Conservation (phyloP, 1,284 basidiomycete species). For the Rhodotorula sp. region DNA sequence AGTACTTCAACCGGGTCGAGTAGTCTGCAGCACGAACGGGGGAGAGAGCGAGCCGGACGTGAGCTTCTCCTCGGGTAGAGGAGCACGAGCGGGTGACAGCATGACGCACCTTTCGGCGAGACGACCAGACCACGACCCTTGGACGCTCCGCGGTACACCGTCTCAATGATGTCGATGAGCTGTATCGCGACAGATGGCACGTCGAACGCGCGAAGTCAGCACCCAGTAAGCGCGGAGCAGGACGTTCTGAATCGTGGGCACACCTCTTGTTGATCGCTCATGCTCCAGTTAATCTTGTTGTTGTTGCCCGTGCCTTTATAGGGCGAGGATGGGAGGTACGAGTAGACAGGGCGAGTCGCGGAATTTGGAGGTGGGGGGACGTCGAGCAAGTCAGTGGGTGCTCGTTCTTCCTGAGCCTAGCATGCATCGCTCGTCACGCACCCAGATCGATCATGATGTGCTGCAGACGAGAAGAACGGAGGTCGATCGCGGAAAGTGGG, state of each 20-base stretch:
- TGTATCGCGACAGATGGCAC: slow-evolving; percentile 47
- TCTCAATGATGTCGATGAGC: slow-evolving; percentile 98
- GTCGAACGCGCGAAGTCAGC: background rate
- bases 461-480: slow-evolving; percentile 55
- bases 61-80: background rate
- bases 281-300: slow-evolving; percentile 98
- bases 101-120: slow-evolving; percentile 79
- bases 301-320: slow-evolving; percentile 85
- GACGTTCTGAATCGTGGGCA: slow-evolving; percentile 42
- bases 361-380: no score
- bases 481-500: slow-evolving; percentile 61
- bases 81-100: background rate
- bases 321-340: no score
- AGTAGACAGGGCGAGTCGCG: no score
- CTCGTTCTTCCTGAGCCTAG: no score
- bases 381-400: no score
- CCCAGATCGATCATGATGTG: slow-evolving; percentile 93
- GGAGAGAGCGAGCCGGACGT: background rate
- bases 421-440: no score
- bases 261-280: slow-evolving; percentile 95
- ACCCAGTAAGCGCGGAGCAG: background rate
- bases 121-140: slow-evolving; percentile 98
- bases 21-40: slow-evolving; percentile 61
- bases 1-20: slow-evolving; percentile 80
- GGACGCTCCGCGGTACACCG: slow-evolving; percentile 94